Percentiles rank a stretch among this genome's conserved stretches.
These are phyloP conservation scores for Trichoderma endophyticum DNA, from an alignment of 2,329 filamentous ascomycete genomes.

Conservation along the genomic window DNA sequence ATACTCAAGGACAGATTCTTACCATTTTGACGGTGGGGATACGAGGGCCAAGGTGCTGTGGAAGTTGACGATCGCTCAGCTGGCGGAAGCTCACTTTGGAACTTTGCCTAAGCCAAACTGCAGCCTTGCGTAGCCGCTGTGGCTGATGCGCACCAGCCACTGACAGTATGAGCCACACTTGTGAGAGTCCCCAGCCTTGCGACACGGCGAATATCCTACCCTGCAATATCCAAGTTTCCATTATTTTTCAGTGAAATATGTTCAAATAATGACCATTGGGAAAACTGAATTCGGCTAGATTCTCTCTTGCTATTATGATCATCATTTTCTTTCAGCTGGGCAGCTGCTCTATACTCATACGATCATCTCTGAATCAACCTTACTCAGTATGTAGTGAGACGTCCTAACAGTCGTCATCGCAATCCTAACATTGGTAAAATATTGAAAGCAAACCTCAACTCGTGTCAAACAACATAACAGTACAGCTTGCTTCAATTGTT, in stretches of 20 bases:
- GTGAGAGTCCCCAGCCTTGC: not conserved
- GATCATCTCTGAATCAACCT: not conserved
- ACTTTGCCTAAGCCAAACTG: not conserved
- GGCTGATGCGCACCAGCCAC: constrained; percentile 8
- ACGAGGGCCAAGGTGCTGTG: not conserved
- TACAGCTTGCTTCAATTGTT: not conserved
- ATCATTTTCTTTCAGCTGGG: not conserved
- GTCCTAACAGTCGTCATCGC: not conserved
- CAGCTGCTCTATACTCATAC: not conserved
- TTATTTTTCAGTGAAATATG: not conserved
- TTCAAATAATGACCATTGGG: not conserved
- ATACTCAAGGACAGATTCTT: not conserved
- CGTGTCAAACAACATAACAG: not conserved
- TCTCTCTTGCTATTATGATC: not conserved
- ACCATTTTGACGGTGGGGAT: constrained; percentile 28
- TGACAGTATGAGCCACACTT: not conserved
- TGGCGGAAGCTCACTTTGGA: not conserved
- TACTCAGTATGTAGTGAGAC: not conserved
- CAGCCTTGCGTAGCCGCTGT: not conserved
- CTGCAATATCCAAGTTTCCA: not conserved
- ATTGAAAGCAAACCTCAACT: not conserved
- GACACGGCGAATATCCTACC: not conserved
- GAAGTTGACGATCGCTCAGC: not conserved
- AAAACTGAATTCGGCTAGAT: accelerated
- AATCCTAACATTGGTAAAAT: not conserved